A percentile compares a stretch with the other conserved stretches of the same genome.
Evolutionary conservation across 2,329 filamentous ascomycete species (phyloP).

Genomic region (Zymoseptoria ardabiliae): DNA sequence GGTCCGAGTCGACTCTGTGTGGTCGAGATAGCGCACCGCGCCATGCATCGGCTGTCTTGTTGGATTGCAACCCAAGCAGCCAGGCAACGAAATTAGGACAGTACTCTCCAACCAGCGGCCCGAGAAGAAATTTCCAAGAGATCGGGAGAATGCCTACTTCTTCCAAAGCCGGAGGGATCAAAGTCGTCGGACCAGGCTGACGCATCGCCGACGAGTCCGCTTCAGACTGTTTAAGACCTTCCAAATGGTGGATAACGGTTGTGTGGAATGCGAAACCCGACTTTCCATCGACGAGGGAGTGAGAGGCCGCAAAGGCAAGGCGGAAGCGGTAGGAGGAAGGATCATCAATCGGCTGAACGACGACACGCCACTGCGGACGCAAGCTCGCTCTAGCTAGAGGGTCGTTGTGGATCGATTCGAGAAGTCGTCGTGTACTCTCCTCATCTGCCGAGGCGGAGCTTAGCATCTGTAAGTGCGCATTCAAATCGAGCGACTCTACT

Average conservation of each 20-base stretch:
- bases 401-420: constrained; percentile 30
- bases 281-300: constrained; percentile 39
- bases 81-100: constrained; percentile 27
- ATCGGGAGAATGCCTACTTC: constrained; percentile 34
- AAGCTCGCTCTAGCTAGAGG: constrained; percentile 21
- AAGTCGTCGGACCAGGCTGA: constrained; percentile 8
- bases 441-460: background rate
- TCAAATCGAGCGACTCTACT: constrained; percentile 30
- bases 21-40: constrained; percentile 14
- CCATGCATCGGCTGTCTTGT: constrained; percentile 24
- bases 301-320: constrained; percentile 38
- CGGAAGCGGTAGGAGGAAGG: constrained; percentile 2
- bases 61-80: constrained; percentile 29
- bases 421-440: constrained; percentile 3
- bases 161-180: constrained; percentile 34
- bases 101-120: constrained; percentile 32
- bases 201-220: constrained; percentile 6
- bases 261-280: constrained; percentile 38
- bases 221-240: background rate
- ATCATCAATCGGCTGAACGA: constrained; percentile 26
- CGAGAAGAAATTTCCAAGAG: constrained; percentile 40
- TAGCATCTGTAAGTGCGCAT: constrained; percentile 34
- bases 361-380: constrained; percentile 40
- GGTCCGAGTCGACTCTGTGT: background rate
- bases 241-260: constrained; percentile 31